Conservation (phyloP, 331 rosid species). For the Prunus yedoensis region DNA sequence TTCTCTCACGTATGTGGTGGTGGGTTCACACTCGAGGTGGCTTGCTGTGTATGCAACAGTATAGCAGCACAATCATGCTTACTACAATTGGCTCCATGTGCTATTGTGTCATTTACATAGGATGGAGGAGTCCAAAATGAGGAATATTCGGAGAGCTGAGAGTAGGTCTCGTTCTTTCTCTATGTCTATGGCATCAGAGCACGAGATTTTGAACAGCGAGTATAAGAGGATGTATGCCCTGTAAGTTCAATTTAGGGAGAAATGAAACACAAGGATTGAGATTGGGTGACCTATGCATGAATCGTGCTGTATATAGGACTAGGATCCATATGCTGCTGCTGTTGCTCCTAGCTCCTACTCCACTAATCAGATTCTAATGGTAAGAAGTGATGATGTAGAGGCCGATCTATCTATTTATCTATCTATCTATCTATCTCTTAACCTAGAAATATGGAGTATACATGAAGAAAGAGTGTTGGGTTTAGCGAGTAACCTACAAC, state of each 20-base stretch:
- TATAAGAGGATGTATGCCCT: slow-evolving; percentile 93
- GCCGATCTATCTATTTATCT: not conserved
- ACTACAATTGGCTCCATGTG: slow-evolving; percentile 97
- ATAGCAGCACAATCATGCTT: slow-evolving; percentile 83
- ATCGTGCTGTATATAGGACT: not conserved
- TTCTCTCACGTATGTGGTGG: slow-evolving; percentile 86
- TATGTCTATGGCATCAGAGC: slow-evolving; percentile 77
- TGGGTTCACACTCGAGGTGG: slow-evolving; percentile 77
- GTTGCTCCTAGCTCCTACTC: not conserved
- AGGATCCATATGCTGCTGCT: slow-evolving; percentile 1
- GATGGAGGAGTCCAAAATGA: slow-evolving; percentile 76
- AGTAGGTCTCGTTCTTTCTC: slow-evolving; percentile 68
- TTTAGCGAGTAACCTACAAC: not conserved
- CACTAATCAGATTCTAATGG: slow-evolving; percentile 21
- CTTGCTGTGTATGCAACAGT: slow-evolving; percentile 78
- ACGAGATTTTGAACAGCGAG: slow-evolving; percentile 79
- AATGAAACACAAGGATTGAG: not conserved
- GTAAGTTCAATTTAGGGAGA: slow-evolving; percentile 32
- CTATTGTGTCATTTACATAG: slow-evolving; percentile 83
- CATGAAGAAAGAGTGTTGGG: not conserved
- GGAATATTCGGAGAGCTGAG: slow-evolving; percentile 49
- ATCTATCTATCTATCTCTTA: not conserved
- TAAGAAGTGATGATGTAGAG: slow-evolving; percentile 9
- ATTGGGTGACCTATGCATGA: not conserved
- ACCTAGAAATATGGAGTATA: not conserved